These are phyloP conservation scores for Pulicaria dysenterica DNA, from an alignment of 129 eudicot species.

Conservation along the genomic window DNA sequence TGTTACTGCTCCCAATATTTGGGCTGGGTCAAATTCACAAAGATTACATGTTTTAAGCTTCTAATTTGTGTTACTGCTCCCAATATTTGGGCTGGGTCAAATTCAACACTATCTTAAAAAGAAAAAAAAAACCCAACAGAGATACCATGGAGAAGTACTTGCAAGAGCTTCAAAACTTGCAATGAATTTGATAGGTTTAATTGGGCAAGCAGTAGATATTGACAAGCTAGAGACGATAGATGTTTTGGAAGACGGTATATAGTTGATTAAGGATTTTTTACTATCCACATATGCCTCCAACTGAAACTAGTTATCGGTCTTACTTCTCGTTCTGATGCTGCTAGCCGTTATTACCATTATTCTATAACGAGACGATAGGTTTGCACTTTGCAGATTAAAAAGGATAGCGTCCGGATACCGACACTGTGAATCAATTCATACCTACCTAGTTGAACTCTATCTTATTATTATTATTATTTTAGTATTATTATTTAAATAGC, in stretches of 20 bases:
- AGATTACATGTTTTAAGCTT: too few relatives aligned
- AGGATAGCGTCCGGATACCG: slow-evolving; percentile 62
- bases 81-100: too few relatives aligned
- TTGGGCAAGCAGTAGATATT: slow-evolving; percentile 54
- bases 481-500: background rate
- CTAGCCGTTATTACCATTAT: slow-evolving; percentile 53
- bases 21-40: too few relatives aligned
- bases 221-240: slow-evolving; percentile 35
- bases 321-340: slow-evolving; percentile 56
- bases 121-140: too few relatives aligned
- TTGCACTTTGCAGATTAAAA: slow-evolving; percentile 59
- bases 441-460: too few relatives aligned
- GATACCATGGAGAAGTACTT: slow-evolving; percentile 49
- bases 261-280: slow-evolving; percentile 50
- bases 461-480: background rate
- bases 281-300: slow-evolving; percentile 60
- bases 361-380: slow-evolving; percentile 48
- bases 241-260: slow-evolving; percentile 53
- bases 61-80: too few relatives aligned
- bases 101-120: too few relatives aligned
- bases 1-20: too few relatives aligned
- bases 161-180: slow-evolving; percentile 43
- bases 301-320: slow-evolving; percentile 57
- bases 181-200: slow-evolving; percentile 29
- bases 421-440: too few relatives aligned